phyloP scores from a whole-genome alignment of 2,329 filamentous ascomycete genomes.

The Stromatinia cepivora region DNA sequence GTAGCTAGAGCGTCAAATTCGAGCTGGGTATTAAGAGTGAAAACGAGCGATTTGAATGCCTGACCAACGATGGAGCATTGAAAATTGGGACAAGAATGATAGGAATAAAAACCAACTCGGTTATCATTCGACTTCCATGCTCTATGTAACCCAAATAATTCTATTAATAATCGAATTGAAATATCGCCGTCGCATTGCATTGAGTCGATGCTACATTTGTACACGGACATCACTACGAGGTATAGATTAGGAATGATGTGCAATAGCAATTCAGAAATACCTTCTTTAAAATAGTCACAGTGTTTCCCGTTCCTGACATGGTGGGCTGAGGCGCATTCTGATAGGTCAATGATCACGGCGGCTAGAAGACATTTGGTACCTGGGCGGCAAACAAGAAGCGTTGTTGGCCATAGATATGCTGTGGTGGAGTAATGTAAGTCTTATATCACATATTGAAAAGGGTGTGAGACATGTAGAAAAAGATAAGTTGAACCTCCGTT shows the following conservation, averaged over 20 bases:
- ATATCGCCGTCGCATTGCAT: conserved; percentile 1
- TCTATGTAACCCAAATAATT: background rate
- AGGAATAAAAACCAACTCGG: background rate
- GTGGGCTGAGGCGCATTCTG: background rate
- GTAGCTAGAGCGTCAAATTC: too few relatives aligned
- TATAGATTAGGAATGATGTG: background rate
- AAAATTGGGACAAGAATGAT: background rate
- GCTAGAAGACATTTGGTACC: conserved; percentile 4
- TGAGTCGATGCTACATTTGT: background rate
- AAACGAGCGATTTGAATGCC: background rate
- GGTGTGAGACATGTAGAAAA: background rate
- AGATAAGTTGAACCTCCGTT: background rate
- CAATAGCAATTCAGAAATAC: background rate
- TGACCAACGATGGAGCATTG: background rate
- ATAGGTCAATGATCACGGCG: conserved; percentile 9
- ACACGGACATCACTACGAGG: background rate
- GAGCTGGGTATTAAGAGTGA: background rate
- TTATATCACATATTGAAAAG: background rate
- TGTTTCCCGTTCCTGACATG: conserved; percentile 9
- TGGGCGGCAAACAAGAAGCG: background rate
- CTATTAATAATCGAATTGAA: background rate
- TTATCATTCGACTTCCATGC: background rate
- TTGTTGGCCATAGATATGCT: background rate
- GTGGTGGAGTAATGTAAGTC: too few relatives aligned
- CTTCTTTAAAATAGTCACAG: background rate